A percentile compares a stretch with the other conserved stretches of the same genome.
phyloP scores from a whole-genome alignment of 2,329 filamentous ascomycete species.

The Alternaria burnsii region DNA sequence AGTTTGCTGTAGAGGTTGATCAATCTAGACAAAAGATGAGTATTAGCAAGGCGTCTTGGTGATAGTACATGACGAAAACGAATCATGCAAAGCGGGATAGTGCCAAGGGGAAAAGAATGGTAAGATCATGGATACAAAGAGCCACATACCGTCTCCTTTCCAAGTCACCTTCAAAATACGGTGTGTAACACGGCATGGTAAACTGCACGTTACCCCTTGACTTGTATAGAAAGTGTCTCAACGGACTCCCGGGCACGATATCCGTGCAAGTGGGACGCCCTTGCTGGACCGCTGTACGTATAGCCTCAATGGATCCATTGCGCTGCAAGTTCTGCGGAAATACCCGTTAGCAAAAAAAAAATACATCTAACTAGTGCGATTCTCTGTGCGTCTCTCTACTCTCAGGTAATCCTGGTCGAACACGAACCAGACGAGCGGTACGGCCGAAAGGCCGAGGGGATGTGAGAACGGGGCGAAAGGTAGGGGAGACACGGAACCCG shows the following conservation, averaged over 20 bases:
- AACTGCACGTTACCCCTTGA: slow-evolving; percentile 95
- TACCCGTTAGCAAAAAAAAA: slow-evolving; percentile 16
- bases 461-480: neutral
- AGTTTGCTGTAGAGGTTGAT: slow-evolving; percentile 87
- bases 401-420: neutral
- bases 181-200: slow-evolving; percentile 82
- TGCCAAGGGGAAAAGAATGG: neutral
- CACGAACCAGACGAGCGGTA: neutral
- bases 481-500: neutral
- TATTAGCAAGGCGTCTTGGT: neutral
- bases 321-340: slow-evolving; percentile 62
- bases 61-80: neutral
- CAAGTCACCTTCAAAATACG: slow-evolving; percentile 69
- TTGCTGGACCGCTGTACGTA: slow-evolving; percentile 73
- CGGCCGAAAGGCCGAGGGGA: neutral
- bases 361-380: neutral
- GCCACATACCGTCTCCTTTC: slow-evolving; percentile 66
- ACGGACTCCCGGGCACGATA: slow-evolving; percentile 78
- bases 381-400: neutral
- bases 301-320: slow-evolving; percentile 77
- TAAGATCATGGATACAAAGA: neutral
- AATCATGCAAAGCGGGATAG: neutral
- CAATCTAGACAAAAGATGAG: slow-evolving; percentile 13
- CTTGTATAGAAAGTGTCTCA: slow-evolving; percentile 96
- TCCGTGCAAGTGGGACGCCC: slow-evolving; percentile 77